Conservation (phyloP, 306 rosid genomes). For the Sesbania bispinosa region DNA sequence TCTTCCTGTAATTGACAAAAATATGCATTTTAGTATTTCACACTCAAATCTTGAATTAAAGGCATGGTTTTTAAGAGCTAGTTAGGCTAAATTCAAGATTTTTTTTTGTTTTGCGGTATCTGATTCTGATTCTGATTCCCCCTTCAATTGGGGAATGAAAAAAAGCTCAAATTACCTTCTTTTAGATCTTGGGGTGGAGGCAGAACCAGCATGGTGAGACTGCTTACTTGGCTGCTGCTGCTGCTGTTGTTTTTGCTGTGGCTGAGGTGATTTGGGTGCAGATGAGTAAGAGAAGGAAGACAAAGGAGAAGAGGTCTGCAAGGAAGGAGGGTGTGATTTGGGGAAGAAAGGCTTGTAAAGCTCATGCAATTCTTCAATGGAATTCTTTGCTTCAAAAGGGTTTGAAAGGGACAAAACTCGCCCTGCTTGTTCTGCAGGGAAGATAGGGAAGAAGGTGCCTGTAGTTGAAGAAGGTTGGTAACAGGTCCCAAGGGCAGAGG, state of each 20-base stretch:
- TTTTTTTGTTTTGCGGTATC: not conserved
- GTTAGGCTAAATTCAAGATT: not conserved
- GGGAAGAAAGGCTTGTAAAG: conserved; percentile 82
- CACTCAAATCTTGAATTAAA: not conserved
- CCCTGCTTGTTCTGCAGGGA: conserved; percentile 16
- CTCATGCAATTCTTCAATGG: conserved; percentile 62
- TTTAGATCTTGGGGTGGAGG: conserved; percentile 64
- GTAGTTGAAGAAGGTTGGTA: no score
- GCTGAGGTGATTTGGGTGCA: conserved; percentile 31
- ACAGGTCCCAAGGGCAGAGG: conserved; percentile 11
- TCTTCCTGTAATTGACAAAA: conserved; percentile 58
- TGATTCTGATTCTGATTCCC: not conserved
- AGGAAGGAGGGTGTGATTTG: conserved; percentile 41
- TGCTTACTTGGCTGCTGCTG: conserved; percentile 28
- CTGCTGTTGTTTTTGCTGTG: conserved; percentile 21
- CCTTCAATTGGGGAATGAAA: not conserved
- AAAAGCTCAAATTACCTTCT: conserved; percentile 50
- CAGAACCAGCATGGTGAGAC: conserved; percentile 35
- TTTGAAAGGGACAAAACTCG: conserved; percentile 42
- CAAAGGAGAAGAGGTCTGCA: no score
- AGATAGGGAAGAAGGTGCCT: conserved; percentile 24
- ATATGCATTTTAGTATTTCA: conserved; percentile 2
- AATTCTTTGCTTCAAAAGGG: conserved; percentile 40
- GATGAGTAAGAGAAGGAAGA: no score
- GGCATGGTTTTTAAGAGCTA: not conserved